Evolutionary conservation across 177 flowering plant genomes (phyloP).

Genomic region (Vitis hybrid): DNA sequence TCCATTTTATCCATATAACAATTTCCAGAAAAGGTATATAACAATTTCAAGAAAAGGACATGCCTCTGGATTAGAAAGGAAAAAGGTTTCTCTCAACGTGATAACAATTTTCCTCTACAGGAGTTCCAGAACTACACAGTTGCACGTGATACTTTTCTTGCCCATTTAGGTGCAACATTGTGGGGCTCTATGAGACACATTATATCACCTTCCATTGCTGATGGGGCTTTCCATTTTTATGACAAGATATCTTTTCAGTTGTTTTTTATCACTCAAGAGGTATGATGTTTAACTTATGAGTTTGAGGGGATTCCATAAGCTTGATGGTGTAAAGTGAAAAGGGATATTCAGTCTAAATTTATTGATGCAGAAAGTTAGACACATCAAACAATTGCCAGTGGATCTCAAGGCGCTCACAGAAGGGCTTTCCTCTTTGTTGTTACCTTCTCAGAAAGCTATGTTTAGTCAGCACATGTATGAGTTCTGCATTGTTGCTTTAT

Average conservation of each 20-base stretch:
- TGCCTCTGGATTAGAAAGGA: background rate
- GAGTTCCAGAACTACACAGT: slow-evolving; percentile 86
- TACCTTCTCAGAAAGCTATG: slow-evolving; percentile 71
- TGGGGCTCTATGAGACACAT: slow-evolving; percentile 97
- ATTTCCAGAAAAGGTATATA: background rate
- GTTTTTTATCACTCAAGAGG: slow-evolving; percentile 94
- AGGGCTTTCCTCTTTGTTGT: slow-evolving; percentile 78
- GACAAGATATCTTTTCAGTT: slow-evolving; percentile 90
- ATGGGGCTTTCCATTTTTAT: slow-evolving; percentile 89
- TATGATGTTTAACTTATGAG: slow-evolving; percentile 17
- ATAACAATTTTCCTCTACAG: slow-evolving; percentile 38
- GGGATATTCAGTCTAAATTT: slow-evolving; percentile 12
- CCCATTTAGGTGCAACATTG: slow-evolving; percentile 90
- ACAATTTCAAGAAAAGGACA: background rate
- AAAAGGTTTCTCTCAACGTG: background rate
- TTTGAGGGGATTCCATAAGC: slow-evolving; percentile 1
- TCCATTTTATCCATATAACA: background rate
- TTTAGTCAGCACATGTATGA: slow-evolving; percentile 75
- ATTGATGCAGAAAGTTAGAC: slow-evolving; percentile 64
- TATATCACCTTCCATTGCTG: slow-evolving; percentile 85
- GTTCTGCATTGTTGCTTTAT: background rate
- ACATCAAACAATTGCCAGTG: slow-evolving; percentile 69
- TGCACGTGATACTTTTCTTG: slow-evolving; percentile 95
- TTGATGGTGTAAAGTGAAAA: background rate
- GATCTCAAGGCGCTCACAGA: slow-evolving; percentile 70